Evolutionary conservation across 140 eudicot genomes (phyloP), one percentile per base, ranked within the genome.

Genomic region (Ambrosia hybrid): DNA sequence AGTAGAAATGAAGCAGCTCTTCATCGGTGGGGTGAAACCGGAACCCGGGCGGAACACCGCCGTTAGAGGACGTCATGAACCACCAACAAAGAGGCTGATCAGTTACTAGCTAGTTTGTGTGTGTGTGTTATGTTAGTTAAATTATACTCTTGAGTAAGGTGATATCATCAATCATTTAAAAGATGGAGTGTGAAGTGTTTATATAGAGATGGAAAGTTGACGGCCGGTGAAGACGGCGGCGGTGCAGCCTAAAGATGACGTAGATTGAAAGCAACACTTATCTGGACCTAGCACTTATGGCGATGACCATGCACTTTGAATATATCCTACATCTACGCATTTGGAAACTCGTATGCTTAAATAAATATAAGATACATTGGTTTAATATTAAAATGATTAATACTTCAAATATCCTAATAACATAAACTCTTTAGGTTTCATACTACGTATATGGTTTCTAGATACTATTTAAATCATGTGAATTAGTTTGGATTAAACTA

Each of bases 11-110:
- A 48, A 90, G 91, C 59, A 90, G 91, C 82, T 90, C 96, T 71
- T 90, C 96, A 43, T 90, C 96, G 21, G 96, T 90, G 30, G 96
- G 96, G 77, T 90, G 96, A 69, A 90, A 90, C 83, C 96, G 81
- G 59, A 90, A 90, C 70, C 96, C 96, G 1, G 96, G 96, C n/a
- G 96, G 96, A 76, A 90, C 96, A 17, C 89, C 91, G 0, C 94
- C 89, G 57, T 72, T 85, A 3, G 88, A 71, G 45, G 96, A 68
- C 21, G 78, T 79, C 96, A 88, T 85, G 56, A 58, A 46, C 51
- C 63, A 12, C 59, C 52, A 46, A 57, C 38, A 4, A 9, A 73
- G 41, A 43, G 68, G 14, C 70, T 70, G n/a, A n/a, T 51, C 53
- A 78, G 55, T 78, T 53, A 33, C 33, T 63, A 49, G 60, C n/a